Base-by-base conservation (phyloP, 306 rosid species). In the Canavalia ensiformis region DNA sequence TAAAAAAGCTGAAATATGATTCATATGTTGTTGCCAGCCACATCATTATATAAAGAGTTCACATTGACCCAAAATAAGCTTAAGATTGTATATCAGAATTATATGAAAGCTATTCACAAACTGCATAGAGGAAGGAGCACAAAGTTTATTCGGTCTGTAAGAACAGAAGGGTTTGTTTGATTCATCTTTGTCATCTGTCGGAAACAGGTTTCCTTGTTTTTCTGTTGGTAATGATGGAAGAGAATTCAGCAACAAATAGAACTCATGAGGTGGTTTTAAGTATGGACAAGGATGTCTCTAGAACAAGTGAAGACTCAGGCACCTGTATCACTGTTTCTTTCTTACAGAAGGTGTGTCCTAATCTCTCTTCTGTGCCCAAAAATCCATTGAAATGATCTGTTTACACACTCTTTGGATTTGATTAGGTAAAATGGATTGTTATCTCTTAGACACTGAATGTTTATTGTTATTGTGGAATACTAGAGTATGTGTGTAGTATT, bases 291-390 rank as follows among this genome's bases (percentile, higher is more conserved):
- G 92, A 75, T 60, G 69, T 81, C 46, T 12, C 85, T 31, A 74
- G 45, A 18, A 4, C 46, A 49, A 58, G 1, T 13, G 13, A 78
- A 74, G 77, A 25, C 44, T 69, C 87, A 11, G 2, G 35, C 80
- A 7, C 47, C 33, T 65, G 13, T 30, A 1, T 80, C 72, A 75
- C 85, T 18, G 86, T 89, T 2, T 78, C 89, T 79, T 89, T 95
- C 86, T 29, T 91, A 47, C 97, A 93, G 56, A 91, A 93, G 97
- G 97, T 92, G 34, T 42, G 28, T 33, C 31, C 28, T 46, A 7
- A 68, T 72, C 55, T 46, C 49, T 72, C 12, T 37, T 18, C 33
- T 35, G 28, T 60, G 6, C 11, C 8, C 13, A 45, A 84, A 2
- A 59, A 11, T 25, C 50, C 3, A 6, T 35, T 65, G 8, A 54